Base-by-base conservation (phyloP, 352 stramenopile species). In the Globisporangium recalcitrans region DNA sequence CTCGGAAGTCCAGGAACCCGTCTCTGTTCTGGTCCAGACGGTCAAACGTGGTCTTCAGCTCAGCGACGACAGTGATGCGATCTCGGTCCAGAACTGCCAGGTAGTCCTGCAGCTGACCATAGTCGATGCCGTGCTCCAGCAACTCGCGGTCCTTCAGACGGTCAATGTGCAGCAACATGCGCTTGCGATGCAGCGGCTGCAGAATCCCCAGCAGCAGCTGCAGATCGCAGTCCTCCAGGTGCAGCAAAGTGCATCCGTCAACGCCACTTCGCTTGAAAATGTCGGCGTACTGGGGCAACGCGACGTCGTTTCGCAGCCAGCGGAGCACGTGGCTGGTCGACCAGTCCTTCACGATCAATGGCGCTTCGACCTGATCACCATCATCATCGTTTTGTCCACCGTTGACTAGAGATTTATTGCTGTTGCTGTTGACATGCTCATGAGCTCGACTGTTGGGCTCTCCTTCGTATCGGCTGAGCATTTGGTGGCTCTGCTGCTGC, bases 21-120 rank as follows among this genome's bases (percentile, higher is more conserved):
- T 90, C 78, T 19, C 69, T 62, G 63, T 93, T 83, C 11, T 48
- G 58, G 59, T 93, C 82, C 1, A 90, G 61, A 1, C 73, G 77
- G 29, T 91, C 82, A 32, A 93, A 93, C 5, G 77, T 86, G 4
- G 65, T 68, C 60, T 91, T 91, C 44, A 93, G 72, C 40, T 81
- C 69, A 0, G 77, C 80, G 8, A 91, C 74, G 16, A 87, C 71
- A 9, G 78, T 75, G 31, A 92, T 73, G 3, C 80, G 77, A 53
- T 92, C 83, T 19, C 70, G 73, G 46, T 90, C 83, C 10, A 92
- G 68, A 16, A 92, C 75, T 0, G 80, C 77, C 19, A 92, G 57
- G 56, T 92, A 92, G 61, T 93, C 82, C 64, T 87, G 58, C 27
- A 93, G 68, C 54, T 93, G 81, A 0, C 69, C 77, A 55, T 86